These are phyloP conservation scores for Scutellaria minor DNA, from an alignment of 257 asterid species.

Conservation along the genomic window DNA sequence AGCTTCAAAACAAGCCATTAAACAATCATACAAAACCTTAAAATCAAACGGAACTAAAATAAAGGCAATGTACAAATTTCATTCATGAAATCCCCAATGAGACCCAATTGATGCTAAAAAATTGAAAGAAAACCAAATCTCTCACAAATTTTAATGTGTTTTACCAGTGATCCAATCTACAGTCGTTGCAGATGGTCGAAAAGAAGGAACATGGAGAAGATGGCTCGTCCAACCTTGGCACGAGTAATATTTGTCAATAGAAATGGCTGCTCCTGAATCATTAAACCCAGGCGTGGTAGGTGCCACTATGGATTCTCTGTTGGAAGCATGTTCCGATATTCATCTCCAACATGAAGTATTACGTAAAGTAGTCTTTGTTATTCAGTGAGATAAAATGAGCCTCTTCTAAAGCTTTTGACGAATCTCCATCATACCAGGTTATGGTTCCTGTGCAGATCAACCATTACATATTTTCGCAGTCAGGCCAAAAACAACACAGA, in stretches of 20 bases:
- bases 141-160: neutral
- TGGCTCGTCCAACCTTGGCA: conserved; percentile 12
- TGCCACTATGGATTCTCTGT: conserved; percentile 33
- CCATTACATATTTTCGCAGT: neutral
- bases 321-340: conserved; percentile 1
- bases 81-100: neutral
- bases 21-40: conserved; percentile 2
- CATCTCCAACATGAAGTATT: conserved; percentile 45
- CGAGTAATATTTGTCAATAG: neutral
- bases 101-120: conserved; percentile 19
- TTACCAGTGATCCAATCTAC: neutral
- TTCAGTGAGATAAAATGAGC: conserved; percentile 66
- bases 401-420: conserved; percentile 56
- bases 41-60: conserved; percentile 15
- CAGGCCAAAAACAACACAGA: neutral
- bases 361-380: conserved; percentile 63
- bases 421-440: conserved; percentile 69
- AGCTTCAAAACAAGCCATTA: conserved; percentile 19
- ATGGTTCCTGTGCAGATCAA: conserved; percentile 52
- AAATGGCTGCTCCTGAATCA: conserved; percentile 19
- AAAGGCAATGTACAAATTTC: conserved; percentile 25
- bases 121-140: conserved; percentile 3
- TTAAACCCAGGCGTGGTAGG: conserved; percentile 14
- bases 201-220: conserved; percentile 6
- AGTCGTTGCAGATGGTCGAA: neutral